Evolutionary conservation across 768 basidiomycete genomes (phyloP).

Genomic region (Bullera alba): DNA sequence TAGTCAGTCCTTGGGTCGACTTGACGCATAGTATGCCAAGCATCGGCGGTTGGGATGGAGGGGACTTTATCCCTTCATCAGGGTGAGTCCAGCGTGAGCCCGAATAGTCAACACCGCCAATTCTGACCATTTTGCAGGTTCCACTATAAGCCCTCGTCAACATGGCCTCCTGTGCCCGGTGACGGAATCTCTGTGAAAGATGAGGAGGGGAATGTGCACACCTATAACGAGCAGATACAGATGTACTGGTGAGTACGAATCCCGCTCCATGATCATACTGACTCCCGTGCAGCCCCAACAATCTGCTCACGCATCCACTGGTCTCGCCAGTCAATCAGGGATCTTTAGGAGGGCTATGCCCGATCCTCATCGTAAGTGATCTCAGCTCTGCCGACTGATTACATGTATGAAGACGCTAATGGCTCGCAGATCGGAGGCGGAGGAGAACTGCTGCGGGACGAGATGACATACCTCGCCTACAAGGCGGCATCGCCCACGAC

Average conservation of each 20-base stretch:
- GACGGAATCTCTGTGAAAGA: conserved; percentile 30
- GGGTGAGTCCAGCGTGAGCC: conserved; percentile 18
- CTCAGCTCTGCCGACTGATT: no score
- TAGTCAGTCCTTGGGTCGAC: conserved; percentile 43
- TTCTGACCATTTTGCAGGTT: conserved; percentile 15
- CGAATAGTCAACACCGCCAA: neutral
- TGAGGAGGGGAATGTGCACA: conserved; percentile 21
- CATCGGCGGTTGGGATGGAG: conserved; percentile 30
- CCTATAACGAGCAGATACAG: conserved; percentile 39
- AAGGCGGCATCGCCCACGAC: conserved; percentile 38
- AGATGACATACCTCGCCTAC: conserved; percentile 40
- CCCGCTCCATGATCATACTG: neutral
- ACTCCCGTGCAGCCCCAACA: conserved; percentile 21
- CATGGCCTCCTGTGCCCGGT: conserved; percentile 36
- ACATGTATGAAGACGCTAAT: neutral
- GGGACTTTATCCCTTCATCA: conserved; percentile 34
- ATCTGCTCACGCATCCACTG: conserved; percentile 41
- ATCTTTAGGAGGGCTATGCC: conserved; percentile 43
- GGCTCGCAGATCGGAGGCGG: conserved; percentile 26
- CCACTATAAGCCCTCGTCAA: conserved; percentile 35
- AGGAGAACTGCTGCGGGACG: conserved; percentile 36
- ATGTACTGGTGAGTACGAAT: conserved; percentile 36
- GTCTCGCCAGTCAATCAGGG: conserved; percentile 41
- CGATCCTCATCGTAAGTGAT: conserved; percentile 36
- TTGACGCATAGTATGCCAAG: conserved; percentile 44